Conservation (phyloP, 202 grass and related monocot species). For the Saccharum hybrid region DNA sequence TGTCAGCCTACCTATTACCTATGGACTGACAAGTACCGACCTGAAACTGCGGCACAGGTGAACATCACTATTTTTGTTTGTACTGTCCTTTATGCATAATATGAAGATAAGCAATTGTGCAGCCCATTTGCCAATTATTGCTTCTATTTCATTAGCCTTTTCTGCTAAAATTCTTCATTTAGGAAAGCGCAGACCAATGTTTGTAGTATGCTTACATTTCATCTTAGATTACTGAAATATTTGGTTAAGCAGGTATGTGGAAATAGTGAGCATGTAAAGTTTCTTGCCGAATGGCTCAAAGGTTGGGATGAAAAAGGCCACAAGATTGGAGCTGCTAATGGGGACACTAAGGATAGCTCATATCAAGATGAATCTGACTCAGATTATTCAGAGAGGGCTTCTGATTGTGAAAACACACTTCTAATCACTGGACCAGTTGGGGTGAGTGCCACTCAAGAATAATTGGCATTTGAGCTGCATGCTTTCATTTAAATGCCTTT, state of each 20-base stretch:
- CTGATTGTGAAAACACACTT: slow-evolving; percentile 68
- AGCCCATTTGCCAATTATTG: slow-evolving; percentile 4
- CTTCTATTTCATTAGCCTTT: slow-evolving; percentile 38
- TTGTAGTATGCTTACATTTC: slow-evolving; percentile 38
- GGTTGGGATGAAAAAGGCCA: slow-evolving; percentile 79
- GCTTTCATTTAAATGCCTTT: slow-evolving; percentile 24
- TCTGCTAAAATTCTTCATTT: slow-evolving; percentile 9
- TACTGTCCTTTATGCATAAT: slow-evolving; percentile 14
- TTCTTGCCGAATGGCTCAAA: slow-evolving; percentile 83
- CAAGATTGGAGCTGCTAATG: slow-evolving; percentile 53
- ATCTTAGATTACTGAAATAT: slow-evolving; percentile 37
- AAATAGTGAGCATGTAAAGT: slow-evolving; percentile 70
- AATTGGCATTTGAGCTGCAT: slow-evolving; percentile 24
- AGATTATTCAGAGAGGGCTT: slow-evolving; percentile 59
- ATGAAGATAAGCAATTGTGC: neutral
- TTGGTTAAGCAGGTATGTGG: slow-evolving; percentile 81
- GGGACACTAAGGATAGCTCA: slow-evolving; percentile 53
- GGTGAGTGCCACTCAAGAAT: slow-evolving; percentile 54
- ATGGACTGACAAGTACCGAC: slow-evolving; percentile 90
- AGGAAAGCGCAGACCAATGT: slow-evolving; percentile 18
- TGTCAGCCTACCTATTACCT: slow-evolving; percentile 54
- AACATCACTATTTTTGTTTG: slow-evolving; percentile 38
- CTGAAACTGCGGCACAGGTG: slow-evolving; percentile 85
- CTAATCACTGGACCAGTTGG: slow-evolving; percentile 98
- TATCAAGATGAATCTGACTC: slow-evolving; percentile 68